phyloP scores from a whole-genome alignment of 2,329 filamentous ascomycete species.

The Fusarium udum region DNA sequence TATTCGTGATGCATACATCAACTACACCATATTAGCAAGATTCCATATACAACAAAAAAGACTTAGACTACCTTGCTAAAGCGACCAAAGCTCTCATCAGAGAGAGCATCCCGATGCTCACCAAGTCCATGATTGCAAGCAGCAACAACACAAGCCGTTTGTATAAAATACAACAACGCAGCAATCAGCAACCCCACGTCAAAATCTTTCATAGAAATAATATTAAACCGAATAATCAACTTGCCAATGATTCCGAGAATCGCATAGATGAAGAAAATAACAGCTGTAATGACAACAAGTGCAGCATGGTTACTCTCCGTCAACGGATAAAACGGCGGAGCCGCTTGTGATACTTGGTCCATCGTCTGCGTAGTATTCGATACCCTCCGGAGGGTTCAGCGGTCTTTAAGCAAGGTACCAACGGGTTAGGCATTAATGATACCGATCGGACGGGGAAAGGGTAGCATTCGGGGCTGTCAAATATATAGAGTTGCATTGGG shows the following conservation, averaged over 20 bases:
- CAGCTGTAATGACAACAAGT: slow-evolving; percentile 32
- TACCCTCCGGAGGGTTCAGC: background rate
- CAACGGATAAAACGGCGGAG: slow-evolving; percentile 37
- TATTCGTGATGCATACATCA: slow-evolving; percentile 36
- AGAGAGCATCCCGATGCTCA: slow-evolving; percentile 12
- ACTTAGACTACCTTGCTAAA: slow-evolving; percentile 40
- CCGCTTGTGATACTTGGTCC: slow-evolving; percentile 8
- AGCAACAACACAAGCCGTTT: slow-evolving; percentile 32
- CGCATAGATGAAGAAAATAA: slow-evolving; percentile 37
- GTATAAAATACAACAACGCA: slow-evolving; percentile 24
- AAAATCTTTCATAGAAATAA: slow-evolving; percentile 37
- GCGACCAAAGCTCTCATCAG: background rate
- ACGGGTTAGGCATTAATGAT: background rate
- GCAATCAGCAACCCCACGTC: slow-evolving; percentile 20
- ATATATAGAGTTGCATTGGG: background rate
- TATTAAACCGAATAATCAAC: slow-evolving; percentile 38
- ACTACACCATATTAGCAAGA: slow-evolving; percentile 9
- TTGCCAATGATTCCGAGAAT: slow-evolving; percentile 33
- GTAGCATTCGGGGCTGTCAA: slow-evolving; percentile 6
- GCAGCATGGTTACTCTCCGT: slow-evolving; percentile 35
- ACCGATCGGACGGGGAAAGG: background rate
- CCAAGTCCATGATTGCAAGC: slow-evolving; percentile 31
- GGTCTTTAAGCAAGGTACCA: background rate
- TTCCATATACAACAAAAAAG: rapidly evolving
- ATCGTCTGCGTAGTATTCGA: slow-evolving; percentile 14